These are phyloP conservation scores for Passalora sequoiae DNA, from an alignment of 2,329 filamentous ascomycete species.

Conservation along the genomic window DNA sequence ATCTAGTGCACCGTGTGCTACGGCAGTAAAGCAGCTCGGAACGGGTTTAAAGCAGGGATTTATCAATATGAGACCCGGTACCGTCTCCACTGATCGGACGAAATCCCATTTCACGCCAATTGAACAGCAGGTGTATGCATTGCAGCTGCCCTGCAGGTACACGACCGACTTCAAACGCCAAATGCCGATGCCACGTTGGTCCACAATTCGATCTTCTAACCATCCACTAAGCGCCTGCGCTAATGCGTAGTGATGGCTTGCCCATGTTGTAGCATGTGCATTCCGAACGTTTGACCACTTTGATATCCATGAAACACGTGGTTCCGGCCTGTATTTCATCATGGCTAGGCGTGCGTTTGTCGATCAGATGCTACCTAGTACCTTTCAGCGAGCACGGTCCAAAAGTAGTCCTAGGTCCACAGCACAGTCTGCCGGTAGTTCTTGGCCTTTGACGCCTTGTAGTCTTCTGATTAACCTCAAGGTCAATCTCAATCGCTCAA, in stretches of 20 bases:
- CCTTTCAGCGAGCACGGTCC: no score
- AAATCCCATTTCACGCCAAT: background rate
- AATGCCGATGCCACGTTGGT: background rate
- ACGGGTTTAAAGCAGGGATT: background rate
- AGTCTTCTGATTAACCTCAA: background rate
- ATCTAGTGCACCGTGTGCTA: no score
- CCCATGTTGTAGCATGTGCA: background rate
- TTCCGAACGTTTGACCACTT: background rate
- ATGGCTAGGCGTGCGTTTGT: background rate
- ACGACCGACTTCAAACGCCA: background rate
- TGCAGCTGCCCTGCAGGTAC: background rate
- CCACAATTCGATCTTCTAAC: background rate
- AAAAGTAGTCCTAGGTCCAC: background rate
- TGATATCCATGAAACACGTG: background rate
- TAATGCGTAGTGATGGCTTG: background rate
- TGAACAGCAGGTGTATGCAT: background rate
- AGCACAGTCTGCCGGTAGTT: background rate
- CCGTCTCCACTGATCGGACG: background rate
- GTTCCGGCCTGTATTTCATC: background rate
- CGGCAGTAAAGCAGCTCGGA: background rate
- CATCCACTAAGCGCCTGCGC: background rate
- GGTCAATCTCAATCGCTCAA: background rate
- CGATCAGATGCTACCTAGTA: background rate
- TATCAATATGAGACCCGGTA: slow-evolving; percentile 1
- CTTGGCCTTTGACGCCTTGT: background rate